These are phyloP conservation scores for Monascus purpureus DNA, from an alignment of 495 filamentous ascomycete genomes.

Conservation along the genomic window DNA sequence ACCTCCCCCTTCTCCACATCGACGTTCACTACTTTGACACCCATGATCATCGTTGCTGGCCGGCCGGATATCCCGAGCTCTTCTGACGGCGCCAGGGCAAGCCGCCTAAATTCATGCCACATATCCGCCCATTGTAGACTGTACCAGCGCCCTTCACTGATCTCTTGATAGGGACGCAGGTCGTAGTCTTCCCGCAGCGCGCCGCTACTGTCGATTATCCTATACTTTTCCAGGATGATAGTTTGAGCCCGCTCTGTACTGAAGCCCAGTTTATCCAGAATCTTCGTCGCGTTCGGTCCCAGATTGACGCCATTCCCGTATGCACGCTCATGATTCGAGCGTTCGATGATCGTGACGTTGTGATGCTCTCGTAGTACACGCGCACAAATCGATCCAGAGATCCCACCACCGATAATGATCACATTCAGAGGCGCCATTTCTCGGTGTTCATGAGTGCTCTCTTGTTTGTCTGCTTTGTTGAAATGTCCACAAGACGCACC, in stretches of 20 bases:
- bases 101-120: slow-evolving; percentile 3
- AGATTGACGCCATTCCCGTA: slow-evolving; percentile 2
- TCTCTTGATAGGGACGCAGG: background rate
- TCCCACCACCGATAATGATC: slow-evolving; percentile 6
- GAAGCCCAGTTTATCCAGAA: slow-evolving; percentile 5
- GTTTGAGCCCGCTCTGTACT: slow-evolving; percentile 1
- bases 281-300: slow-evolving; percentile 2
- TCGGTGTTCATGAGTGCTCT: no score
- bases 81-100: slow-evolving; percentile 3
- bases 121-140: slow-evolving; percentile 4
- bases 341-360: slow-evolving; percentile 6
- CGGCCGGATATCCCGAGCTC: slow-evolving; percentile 2
- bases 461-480: no score
- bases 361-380: slow-evolving; percentile 7
- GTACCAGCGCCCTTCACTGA: slow-evolving; percentile 1
- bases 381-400: slow-evolving; percentile 2
- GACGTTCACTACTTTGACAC: slow-evolving; percentile 1
- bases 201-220: background rate
- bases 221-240: background rate
- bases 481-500: no score
- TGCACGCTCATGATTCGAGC: background rate
- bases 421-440: slow-evolving; percentile 4
- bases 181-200: background rate
- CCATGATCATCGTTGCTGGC: slow-evolving; percentile 2
- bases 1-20: slow-evolving; percentile 4